phyloP scores from a whole-genome alignment of 2,329 filamentous ascomycete genomes.

The Phyllosticta citrichinensis region DNA sequence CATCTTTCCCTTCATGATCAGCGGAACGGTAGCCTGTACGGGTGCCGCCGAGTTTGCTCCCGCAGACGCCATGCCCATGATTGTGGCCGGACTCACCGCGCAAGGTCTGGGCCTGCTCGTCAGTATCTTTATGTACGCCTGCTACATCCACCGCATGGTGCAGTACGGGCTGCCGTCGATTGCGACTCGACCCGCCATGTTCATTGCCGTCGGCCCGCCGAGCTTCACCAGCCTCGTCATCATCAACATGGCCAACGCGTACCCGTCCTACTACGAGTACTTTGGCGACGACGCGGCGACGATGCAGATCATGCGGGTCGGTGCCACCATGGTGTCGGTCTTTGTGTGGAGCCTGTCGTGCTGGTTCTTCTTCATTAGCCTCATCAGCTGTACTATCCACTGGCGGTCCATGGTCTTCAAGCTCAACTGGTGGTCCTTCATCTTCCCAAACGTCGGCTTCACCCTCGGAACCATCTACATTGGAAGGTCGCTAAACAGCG shows the following conservation, averaged over 20 bases:
- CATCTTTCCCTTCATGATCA: constrained; percentile 65
- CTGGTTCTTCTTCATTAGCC: constrained; percentile 43
- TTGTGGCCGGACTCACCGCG: constrained; percentile 56
- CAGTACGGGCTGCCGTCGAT: constrained; percentile 51
- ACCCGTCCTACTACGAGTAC: constrained; percentile 33
- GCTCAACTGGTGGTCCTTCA: constrained; percentile 54
- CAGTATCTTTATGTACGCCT: constrained; percentile 60
- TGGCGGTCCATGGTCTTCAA: constrained; percentile 35
- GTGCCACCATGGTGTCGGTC: constrained; percentile 41
- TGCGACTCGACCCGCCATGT: constrained; percentile 58
- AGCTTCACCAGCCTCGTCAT: constrained; percentile 61
- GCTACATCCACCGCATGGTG: constrained; percentile 63
- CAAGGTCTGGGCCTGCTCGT: constrained; percentile 62
- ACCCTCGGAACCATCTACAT: constrained; percentile 31
- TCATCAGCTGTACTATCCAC: constrained; percentile 36
- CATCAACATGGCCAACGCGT: constrained; percentile 53
- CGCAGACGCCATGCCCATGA: constrained; percentile 49
- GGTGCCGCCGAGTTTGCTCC: constrained; percentile 52
- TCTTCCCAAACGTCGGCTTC: constrained; percentile 35
- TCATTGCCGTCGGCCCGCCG: constrained; percentile 65
- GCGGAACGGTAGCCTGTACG: constrained; percentile 58
- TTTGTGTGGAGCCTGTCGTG: constrained; percentile 56
- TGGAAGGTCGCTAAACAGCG: constrained; percentile 25
- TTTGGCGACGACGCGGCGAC: constrained; percentile 19
- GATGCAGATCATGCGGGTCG: constrained; percentile 31